Base-by-base conservation (phyloP, 1,284 basidiomycete species). In the Pascua sp. region DNA sequence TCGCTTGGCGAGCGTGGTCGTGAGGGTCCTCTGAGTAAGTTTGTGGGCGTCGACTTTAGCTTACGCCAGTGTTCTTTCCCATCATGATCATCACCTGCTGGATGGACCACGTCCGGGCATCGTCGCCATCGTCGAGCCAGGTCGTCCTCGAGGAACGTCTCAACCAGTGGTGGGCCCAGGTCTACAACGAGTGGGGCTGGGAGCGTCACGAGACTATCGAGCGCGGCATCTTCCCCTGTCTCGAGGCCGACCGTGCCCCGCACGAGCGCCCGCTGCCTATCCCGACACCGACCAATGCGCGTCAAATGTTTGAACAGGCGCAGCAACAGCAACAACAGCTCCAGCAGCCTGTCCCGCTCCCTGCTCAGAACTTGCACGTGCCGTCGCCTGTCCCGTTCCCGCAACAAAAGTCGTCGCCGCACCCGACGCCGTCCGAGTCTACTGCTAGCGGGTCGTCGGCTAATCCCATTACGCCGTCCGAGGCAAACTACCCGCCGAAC, bases 1-100 rank as follows among this genome's bases (percentile, higher is more conserved):
- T 62, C 69, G 3, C 61, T 77, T 18, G 74, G 74, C 39, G 64
- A 64, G 42, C 59, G 64, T 12, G 77, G 77, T 13, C 63, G 77
- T 38, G 70, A 73, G 51, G 69, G 71, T 16, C 70, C 70, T 18
- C 53, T 71, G 52, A 69, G 75, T 77, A 52, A 68, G 75, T 70
- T 8, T 9, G 39, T n/a, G 12, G 37, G 45, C 24, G 8, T 32
- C n/a, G 13, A 51, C 4, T 49, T n/a, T 52, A 45, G 45, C 47
- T 49, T 12, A 50, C 47, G 24, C 53, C 42, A 73, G 71, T 72
- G 65, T 55, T 68, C 46, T 74, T 74, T 65, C 72, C 73, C 1
- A 59, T 74, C 10, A 63, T 69, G 39, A 70, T 72, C 11, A 61
- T 72, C 17, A 62, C 67, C 11, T 71, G 71, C 51, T 75, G 73